A percentile compares a stretch with the other conserved stretches of the same genome.
Conservation (phyloP, 2,329 filamentous ascomycete genomes). For the Fusarium marasasianum region DNA sequence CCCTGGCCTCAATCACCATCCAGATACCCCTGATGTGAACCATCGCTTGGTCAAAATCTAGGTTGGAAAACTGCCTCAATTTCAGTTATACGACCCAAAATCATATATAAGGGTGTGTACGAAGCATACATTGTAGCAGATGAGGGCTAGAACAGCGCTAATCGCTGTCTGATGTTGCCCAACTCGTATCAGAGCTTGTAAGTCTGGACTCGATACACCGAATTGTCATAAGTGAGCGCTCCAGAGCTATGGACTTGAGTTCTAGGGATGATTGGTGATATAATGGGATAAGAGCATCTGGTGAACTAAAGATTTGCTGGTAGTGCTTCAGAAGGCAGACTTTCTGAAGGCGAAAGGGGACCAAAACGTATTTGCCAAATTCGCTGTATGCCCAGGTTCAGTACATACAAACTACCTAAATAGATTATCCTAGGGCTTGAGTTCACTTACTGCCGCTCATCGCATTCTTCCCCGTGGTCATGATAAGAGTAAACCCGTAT, state of each 20-base stretch:
- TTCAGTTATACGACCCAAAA: not conserved
- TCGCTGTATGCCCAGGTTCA: not conserved
- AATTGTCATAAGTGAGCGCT: constrained; percentile 6
- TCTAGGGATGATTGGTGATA: not conserved
- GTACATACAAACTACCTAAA: not conserved
- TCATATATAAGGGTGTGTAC: not conserved
- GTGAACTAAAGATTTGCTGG: not conserved
- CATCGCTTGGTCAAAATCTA: constrained; percentile 9
- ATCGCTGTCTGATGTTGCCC: constrained; percentile 6
- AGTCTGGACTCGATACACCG: constrained; percentile 7
- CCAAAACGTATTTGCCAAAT: not conserved
- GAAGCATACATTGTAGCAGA: constrained; percentile 8
- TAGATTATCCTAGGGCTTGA: too few species aligned
- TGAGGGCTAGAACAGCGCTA: constrained; percentile 1
- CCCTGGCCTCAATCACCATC: not conserved
- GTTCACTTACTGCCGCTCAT: not conserved
- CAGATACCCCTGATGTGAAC: constrained; percentile 4
- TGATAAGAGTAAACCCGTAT: constrained; percentile 12
- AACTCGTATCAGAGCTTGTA: not conserved
- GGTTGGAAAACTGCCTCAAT: not conserved
- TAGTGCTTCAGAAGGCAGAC: constrained; percentile 8
- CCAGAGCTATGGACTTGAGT: not conserved
- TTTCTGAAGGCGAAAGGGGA: constrained; percentile 14
- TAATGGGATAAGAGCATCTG: not conserved
- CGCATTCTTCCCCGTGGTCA: constrained; percentile 2